Base-by-base conservation (phyloP, 2,329 filamentous ascomycete genomes). In the Arthrinium puccinioides region DNA sequence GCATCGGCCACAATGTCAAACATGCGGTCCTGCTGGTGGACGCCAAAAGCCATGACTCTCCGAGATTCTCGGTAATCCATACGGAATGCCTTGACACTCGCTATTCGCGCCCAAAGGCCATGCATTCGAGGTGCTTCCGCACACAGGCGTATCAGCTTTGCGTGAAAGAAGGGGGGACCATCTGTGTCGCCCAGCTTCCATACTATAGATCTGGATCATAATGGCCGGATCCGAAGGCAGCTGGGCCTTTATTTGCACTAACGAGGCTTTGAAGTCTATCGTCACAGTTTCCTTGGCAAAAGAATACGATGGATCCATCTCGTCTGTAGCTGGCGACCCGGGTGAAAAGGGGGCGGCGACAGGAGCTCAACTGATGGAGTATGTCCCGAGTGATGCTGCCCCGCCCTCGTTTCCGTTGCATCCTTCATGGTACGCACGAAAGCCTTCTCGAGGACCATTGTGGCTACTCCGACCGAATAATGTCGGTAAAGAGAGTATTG, bases 401-500 rank as follows among this genome's bases (percentile, higher is more conserved):
- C 44, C 35, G 49, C 46, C n/a, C 49, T 48, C 51, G 57, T 49
- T 54, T 60, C 47, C 44, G 59, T 29, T 36, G 54, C 41, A 41
- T 73, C 70, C 19, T 59, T 62, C 25, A 63, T 61, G 1, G 73
- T 71, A 40, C 63, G 69, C 57, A 76, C 60, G 45, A 89, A 85
- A 0, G 84, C 82, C 51, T 79, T 79, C 37, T 73, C 72, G 18
- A 98, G 59, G 3, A 94, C 86, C 54, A 80, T 81, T 18, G 74
- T 66, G 8, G 90, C 92, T 42, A 97, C 79, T 1, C 87, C 85
- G 19, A 94, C 72, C 1, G 89, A 84, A 54, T 96, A 98, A 55
- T 95, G 89, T 4, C 89, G 82, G 57, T 94, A 95, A 0, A 98
- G 73, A 1, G 94, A 98, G 55, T 97, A 97, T 35, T 94, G 84